Base-by-base conservation (phyloP, 768 basidiomycete genomes). In the Rhizopogon roseolus region DNA sequence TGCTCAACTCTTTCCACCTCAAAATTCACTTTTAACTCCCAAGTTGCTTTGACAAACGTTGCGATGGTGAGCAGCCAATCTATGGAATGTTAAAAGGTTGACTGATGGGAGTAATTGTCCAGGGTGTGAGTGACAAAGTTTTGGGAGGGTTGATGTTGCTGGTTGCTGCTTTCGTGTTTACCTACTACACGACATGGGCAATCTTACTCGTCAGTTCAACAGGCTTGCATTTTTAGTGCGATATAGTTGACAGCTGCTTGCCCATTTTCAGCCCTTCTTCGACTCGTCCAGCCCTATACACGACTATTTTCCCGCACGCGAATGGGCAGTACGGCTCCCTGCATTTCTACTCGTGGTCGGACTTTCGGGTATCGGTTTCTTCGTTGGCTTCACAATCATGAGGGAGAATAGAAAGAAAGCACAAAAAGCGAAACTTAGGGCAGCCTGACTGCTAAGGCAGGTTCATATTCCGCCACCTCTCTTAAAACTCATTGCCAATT, bases 101-200 rank as follows among this genome's bases (percentile, higher is more conserved):
- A 22, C 46, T 37, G 22, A 48, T 48, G 46, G 19, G 34, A 22
- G 27, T 39, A 34, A 41, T 19, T n/a, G n/a, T 10, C 34, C 54
- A 96, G 93, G 85, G 82, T 39, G 67, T 80, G 60, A 88, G 85
- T 60, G 94, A 97, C 72, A 93, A 90, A 74, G 73, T 77, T 41
- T 71, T 93, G 9, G 94, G 94, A 49, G 81, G 85, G 29, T 61
- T 74, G 41, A 91, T 96, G 88, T 81, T 97, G 65, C 75, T 90
- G 57, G 77, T 81, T 57, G 91, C 92, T 34, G 79, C 81, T 6
- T 68, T 83, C 41, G 81, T 90, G 37, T 96, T 96, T 73, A 73
- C 80, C 9, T 98, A 98, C 68, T 98, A 98, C 69, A 93, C 95
- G 1, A 77, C 80, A 27, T 98, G 95, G 95, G 86, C 93, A 13